phyloP scores from a whole-genome alignment of 1,284 basidiomycete genomes.

The Ganoderma leucocontextum region DNA sequence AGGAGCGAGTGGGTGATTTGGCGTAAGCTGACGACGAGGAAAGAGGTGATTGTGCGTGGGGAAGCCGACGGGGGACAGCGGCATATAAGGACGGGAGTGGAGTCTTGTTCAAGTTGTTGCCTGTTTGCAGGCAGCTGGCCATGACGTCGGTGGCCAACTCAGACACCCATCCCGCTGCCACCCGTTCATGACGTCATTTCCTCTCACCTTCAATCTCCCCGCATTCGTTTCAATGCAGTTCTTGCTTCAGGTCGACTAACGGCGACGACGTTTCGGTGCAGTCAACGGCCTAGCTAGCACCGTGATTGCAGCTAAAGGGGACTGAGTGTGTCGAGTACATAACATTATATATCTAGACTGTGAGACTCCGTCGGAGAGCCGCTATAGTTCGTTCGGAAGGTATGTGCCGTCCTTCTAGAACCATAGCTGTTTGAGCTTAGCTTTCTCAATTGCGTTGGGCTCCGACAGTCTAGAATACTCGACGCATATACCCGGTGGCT shows the following conservation, averaged over 20 bases:
- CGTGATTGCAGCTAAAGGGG: too few species aligned
- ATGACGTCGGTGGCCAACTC: conserved; percentile 5
- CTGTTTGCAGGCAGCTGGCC: neutral
- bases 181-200: conserved; percentile 4
- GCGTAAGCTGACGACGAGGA: neutral
- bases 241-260: neutral
- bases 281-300: neutral
- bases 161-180: neutral
- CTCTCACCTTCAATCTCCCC: neutral
- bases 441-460: neutral
- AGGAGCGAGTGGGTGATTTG: neutral
- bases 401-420: neutral
- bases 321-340: too few species aligned
- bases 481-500: neutral
- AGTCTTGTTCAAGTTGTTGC: neutral
- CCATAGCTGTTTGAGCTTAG: neutral
- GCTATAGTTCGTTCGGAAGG: neutral
- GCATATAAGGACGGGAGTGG: conserved; percentile 3
- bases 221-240: neutral
- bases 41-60: neutral
- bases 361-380: conserved; percentile 1
- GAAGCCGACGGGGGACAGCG: neutral
- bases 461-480: neutral
- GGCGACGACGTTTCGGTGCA: neutral
- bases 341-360: neutral